Evolutionary conservation across 2,329 filamentous ascomycete species (phyloP), one percentile per base, ranked within the genome.

Genomic region (Didymella sp.): DNA sequence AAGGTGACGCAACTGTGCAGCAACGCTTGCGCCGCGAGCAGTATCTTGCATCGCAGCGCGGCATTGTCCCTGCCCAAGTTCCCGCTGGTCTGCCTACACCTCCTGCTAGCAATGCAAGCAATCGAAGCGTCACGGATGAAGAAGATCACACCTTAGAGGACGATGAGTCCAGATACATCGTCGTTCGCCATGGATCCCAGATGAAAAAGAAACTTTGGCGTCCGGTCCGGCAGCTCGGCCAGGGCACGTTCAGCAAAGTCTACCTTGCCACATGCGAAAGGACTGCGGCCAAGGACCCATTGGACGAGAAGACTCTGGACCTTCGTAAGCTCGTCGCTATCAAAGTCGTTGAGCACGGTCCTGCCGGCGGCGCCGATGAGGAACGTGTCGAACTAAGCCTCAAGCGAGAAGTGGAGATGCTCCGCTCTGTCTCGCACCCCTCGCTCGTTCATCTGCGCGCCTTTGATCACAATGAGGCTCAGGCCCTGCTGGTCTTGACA

Each of bases 211-310:
- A 93, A 73, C 82, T 86, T 19, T 99, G 95, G 87, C 86, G 90
- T 63, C 89, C 89, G 12, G 78, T 99, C 35, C 89, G 90, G 56
- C 80, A 88, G 62, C 84, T 99, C 6, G 95, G 95, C 5, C 91
- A 96, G 68, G 95, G 95, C 33, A 97, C 95, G 0, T 99, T 99
- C 75, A 97, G 93, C 74, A 91, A 91, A 70, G 95, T 99, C 19
- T 89, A 96, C 78, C 82, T 99, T 38, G 95, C 93, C 4, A 96
- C 93, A 11, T 92, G 90, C 68, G 87, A 96, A 71, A 84, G 86
- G 37, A 77, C 78, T 27, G 66, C 67, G 56, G 70, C 67, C 68
- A 76, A 63, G 62, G 73, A 66, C 72, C 77, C 72, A 61, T 77
- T 75, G 72, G 71, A 80, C 68, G 81, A 83, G 72, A 72, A 77